Base-by-base conservation (phyloP, 1,284 basidiomycete genomes). In the Laetiporus sulphureus region DNA sequence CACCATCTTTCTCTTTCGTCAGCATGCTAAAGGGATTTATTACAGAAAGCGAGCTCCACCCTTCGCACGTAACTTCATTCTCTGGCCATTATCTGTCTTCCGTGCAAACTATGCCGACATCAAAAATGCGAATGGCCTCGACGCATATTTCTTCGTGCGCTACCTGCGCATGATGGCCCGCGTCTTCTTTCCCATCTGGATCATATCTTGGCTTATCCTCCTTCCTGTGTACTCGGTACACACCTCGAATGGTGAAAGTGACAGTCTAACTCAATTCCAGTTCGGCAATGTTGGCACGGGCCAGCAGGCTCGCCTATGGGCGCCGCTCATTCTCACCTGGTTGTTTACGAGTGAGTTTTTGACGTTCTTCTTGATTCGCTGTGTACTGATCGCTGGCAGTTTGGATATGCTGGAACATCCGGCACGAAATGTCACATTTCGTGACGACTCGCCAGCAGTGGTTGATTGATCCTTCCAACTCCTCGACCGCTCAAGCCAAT, bases 121-220 rank as follows among this genome's bases (percentile, higher is more conserved):
- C 38, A 72, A 72, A 45, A 60, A 65, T n/a, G 69, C 80, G 46
- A 95, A 96, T 51, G 94, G 95, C 25, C 75, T 91, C 45, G 95
- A 99, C 59, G 89, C 92, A 23, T 99, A 95, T 69, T 84, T 96
- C 60, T 97, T 91, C 56, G 79, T 96, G 36, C 83, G 91, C 42
- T 98, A 88, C 62, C 72, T 94, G 31, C 80, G 83, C 44, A 79
- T 88, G 69, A 83, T 91, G 75, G 61, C 86, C 40, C 77, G 82
- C 54, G 70, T 94, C 41, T 75, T 96, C 54, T 57, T 89, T 2
- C 91, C 92, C 16, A 85, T 95, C 58, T 87, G 82, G 87, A 44
- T 87, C 43, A 46, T 89, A 37, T 79, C 82, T 3, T 90, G 86
- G 85, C 58, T 62, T 21, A 64, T 88, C 32, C 72, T 89, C 21